Evolutionary conservation across 176 grass and related monocot genomes (phyloP).

Genomic region (Oryza brachyantha): DNA sequence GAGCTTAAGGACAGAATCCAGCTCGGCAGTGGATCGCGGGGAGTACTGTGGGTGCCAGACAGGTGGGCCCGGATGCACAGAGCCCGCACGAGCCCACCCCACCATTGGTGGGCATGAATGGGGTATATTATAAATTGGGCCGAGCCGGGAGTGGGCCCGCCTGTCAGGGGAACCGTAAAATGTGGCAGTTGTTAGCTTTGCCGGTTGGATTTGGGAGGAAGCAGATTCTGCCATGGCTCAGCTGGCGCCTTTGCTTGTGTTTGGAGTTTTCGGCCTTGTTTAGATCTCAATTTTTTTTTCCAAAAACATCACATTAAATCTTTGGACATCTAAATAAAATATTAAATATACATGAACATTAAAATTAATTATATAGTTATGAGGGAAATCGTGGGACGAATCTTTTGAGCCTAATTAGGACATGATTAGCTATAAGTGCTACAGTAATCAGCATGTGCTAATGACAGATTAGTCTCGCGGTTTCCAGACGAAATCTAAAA

Average conservation of each 20-base stretch:
- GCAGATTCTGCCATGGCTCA: neutral
- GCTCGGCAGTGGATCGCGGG: neutral
- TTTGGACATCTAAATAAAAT: too few species aligned
- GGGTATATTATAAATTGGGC: neutral
- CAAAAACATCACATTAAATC: too few species aligned
- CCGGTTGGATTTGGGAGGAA: neutral
- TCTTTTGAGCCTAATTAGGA: too few species aligned
- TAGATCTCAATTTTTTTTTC: too few species aligned
- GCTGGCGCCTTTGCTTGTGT: neutral
- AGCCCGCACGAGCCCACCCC: neutral
- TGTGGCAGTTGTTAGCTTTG: neutral
- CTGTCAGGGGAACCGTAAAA: neutral
- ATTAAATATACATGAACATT: too few species aligned
- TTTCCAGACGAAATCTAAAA: too few species aligned
- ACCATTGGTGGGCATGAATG: neutral
- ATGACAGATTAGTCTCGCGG: too few species aligned
- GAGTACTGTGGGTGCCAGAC: neutral
- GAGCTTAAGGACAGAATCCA: neutral
- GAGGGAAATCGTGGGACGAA: too few species aligned
- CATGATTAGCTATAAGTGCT: too few species aligned
- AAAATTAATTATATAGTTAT: too few species aligned
- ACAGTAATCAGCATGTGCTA: too few species aligned
- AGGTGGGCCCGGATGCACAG: neutral
- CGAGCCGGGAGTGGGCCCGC: neutral
- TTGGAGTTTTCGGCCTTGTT: neutral